Conservation (phyloP, 2,329 filamentous ascomycete genomes). For the Daldinia sp. region DNA sequence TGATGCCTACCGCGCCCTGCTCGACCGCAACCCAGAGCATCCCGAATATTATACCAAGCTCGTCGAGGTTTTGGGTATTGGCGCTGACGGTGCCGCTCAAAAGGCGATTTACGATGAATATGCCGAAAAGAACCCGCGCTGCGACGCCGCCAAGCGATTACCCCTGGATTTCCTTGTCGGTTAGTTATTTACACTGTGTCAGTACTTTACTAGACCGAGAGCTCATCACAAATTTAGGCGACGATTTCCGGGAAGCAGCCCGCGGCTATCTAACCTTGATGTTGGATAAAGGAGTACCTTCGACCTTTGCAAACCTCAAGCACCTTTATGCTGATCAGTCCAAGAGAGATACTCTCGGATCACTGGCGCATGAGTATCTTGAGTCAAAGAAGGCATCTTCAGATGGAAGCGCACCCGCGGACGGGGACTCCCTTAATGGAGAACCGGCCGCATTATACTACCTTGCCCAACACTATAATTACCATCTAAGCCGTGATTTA, state of each 20-base stretch:
- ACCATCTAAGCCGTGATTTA: slow-evolving; percentile 86
- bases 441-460: slow-evolving; percentile 88
- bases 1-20: slow-evolving; percentile 80
- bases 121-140: slow-evolving; percentile 82
- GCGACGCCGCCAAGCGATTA: slow-evolving; percentile 86
- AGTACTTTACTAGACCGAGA: background rate
- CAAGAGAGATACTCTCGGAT: slow-evolving; percentile 82
- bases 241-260: slow-evolving; percentile 82
- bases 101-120: slow-evolving; percentile 86
- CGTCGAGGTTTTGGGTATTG: slow-evolving; percentile 74
- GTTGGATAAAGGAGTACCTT: slow-evolving; percentile 93
- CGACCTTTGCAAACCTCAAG: slow-evolving; percentile 96
- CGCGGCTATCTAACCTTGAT: slow-evolving; percentile 84
- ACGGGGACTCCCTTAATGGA: slow-evolving; percentile 67
- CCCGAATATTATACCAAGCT: slow-evolving; percentile 86
- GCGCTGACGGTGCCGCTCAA: slow-evolving; percentile 70
- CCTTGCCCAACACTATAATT: slow-evolving; percentile 97
- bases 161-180: slow-evolving; percentile 89
- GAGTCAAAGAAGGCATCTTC: slow-evolving; percentile 60
- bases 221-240: slow-evolving; percentile 61
- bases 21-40: slow-evolving; percentile 91
- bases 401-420: slow-evolving; percentile 62
- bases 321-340: slow-evolving; percentile 82
- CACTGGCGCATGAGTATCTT: slow-evolving; percentile 83
- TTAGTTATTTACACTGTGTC: slow-evolving; percentile 51